Base-by-base conservation (phyloP, 2,329 filamentous ascomycete species). In the Malbranchea cinnamomea region DNA sequence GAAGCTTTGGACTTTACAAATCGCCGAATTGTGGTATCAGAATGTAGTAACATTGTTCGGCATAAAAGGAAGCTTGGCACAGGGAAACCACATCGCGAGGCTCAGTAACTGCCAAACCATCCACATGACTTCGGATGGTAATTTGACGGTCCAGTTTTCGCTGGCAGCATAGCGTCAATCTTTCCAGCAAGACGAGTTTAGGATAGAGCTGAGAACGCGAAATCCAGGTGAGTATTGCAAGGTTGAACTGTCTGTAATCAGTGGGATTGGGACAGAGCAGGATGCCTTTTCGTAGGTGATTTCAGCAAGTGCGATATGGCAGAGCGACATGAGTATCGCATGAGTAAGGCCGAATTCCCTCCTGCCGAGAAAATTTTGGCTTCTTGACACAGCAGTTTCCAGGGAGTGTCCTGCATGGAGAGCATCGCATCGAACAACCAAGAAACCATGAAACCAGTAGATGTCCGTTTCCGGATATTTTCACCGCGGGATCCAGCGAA, bases 171-270 rank as follows among this genome's bases (percentile, higher is more conserved):
- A 23, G n/a, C 30, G 23, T 26, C 32, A n/a, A n/a, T n/a, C 34
- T 27, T 38, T 43, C 42, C 45, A 46, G 30, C 42, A 39, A 10
- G 33, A 19, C 3, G 44, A 46, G 4, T 43, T 36, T 14, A 49
- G 20, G 28, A 48, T 26, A 8, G 33, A 35, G 22, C 26, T 22
- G 11, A 50, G 36, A 17, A 33, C 30, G 18, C 38, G 44, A 30
- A 48, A 47, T 2, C 43, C 42, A 24, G 42, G 40, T 6, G 45
- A 47, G 31, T 40, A 44, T 33, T 39, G 33, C 5, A n/a, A 16
- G 32, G 41, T 41, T 13, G 46, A 47, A 1, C 2, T 15, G 17
- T 43, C 41, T 8, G 30, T 22, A 23, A 47, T 28, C n/a, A 46
- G 28, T 24, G 24, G 26, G 7, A 45, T 11, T 16, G 23, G 25